A percentile compares a stretch with the other conserved stretches of the same genome.
phyloP scores from a whole-genome alignment of 805 yeast species.

The Maudiozyma pseudohumilis region DNA sequence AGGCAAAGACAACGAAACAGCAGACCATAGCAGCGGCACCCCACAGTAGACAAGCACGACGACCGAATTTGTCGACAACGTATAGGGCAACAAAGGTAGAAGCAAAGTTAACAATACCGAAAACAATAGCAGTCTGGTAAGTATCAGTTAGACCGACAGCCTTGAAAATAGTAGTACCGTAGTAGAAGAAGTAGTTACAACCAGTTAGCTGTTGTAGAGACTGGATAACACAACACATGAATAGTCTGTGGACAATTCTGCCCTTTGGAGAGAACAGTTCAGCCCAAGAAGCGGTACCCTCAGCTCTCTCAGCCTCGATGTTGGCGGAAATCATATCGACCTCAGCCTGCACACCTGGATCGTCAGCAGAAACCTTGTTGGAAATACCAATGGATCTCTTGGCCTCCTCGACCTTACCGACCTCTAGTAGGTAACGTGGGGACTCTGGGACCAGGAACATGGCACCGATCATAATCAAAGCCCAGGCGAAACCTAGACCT shows the following conservation, averaged over 20 bases:
- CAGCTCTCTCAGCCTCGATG: conserved; percentile 44
- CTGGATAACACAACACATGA: conserved; percentile 43
- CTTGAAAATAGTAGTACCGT: conserved; percentile 49
- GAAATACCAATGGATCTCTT: conserved; percentile 40
- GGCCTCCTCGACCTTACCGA: conserved; percentile 44
- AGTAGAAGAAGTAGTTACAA: conserved; percentile 53
- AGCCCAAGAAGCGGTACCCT: conserved; percentile 42
- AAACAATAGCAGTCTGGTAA: conserved; percentile 43
- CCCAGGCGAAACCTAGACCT: conserved; percentile 44
- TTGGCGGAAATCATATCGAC: conserved; percentile 43
- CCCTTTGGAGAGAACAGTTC: conserved; percentile 53
- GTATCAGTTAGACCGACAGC: conserved; percentile 49
- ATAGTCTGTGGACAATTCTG: conserved; percentile 36
- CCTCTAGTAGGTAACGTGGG: conserved; percentile 54
- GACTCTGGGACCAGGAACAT: conserved; percentile 57
- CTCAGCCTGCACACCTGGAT: conserved; percentile 40
- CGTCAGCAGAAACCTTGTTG: conserved; percentile 39
- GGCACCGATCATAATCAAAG: conserved; percentile 28
- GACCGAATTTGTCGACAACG: conserved; percentile 42
- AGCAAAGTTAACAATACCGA: conserved; percentile 47
- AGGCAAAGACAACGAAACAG: conserved; percentile 24
- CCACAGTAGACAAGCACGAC: conserved; percentile 34
- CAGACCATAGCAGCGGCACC: conserved; percentile 39
- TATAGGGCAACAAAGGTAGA: conserved; percentile 41
- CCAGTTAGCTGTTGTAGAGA: conserved; percentile 56